Evolutionary conservation across 1,139 yeast genomes (phyloP).

Genomic region (Candida gigantensis): DNA sequence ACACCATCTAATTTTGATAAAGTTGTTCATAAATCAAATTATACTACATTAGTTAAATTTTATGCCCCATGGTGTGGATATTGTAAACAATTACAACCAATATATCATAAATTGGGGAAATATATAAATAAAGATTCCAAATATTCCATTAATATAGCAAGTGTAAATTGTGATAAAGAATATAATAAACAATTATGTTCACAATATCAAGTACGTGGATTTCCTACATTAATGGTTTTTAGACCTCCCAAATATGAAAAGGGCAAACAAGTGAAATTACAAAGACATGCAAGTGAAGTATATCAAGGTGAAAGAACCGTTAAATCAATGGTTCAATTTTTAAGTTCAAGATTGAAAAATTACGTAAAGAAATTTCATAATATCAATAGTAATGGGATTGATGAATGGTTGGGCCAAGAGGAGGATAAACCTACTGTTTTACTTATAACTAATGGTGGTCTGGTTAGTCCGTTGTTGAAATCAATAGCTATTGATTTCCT

Average conservation of each 20-base stretch:
- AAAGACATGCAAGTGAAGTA: slow-evolving; percentile 58
- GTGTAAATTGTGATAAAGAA: slow-evolving; percentile 82
- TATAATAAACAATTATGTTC: slow-evolving; percentile 70
- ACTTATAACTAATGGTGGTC: slow-evolving; percentile 47
- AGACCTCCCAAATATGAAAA: slow-evolving; percentile 69
- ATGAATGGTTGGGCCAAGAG: slow-evolving; percentile 33
- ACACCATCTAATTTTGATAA: slow-evolving; percentile 59
- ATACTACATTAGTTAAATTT: slow-evolving; percentile 83
- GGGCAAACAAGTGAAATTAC: slow-evolving; percentile 13
- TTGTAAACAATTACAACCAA: slow-evolving; percentile 59
- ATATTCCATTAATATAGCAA: slow-evolving; percentile 67
- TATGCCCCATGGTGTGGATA: slow-evolving; percentile 98
- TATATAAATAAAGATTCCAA: slow-evolving; percentile 50
- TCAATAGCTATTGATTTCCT: slow-evolving; percentile 77
- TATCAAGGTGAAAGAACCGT: slow-evolving; percentile 72
- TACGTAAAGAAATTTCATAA: slow-evolving; percentile 57
- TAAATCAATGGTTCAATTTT: slow-evolving; percentile 57
- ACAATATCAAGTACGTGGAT: slow-evolving; percentile 67
- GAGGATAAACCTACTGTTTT: slow-evolving; percentile 33
- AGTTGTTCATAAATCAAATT: slow-evolving; percentile 66
- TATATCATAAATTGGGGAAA: slow-evolving; percentile 65
- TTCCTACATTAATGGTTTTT: slow-evolving; percentile 79
- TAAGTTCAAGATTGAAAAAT: slow-evolving; percentile 67
- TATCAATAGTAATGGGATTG: slow-evolving; percentile 24
- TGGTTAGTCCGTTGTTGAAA: slow-evolving; percentile 64